Conservation (phyloP, 192 early-diverging fungal species). For the Podila epigama region DNA sequence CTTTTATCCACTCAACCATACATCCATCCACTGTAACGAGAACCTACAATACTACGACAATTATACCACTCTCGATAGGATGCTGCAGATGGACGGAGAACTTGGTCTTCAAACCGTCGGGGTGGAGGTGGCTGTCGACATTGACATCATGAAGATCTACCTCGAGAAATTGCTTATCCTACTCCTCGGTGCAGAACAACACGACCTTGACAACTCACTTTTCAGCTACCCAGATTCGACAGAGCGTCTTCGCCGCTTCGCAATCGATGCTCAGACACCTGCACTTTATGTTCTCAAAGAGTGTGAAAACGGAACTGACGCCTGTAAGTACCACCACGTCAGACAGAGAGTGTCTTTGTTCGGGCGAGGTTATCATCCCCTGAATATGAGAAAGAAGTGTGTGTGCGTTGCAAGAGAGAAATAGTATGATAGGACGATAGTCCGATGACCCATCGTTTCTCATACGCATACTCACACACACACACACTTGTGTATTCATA, state of each 20-base stretch:
- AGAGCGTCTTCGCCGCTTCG: constrained; percentile 78
- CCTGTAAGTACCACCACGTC: constrained; percentile 48
- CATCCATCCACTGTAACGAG: no score
- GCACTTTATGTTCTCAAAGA: constrained; percentile 86
- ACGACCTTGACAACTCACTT: constrained; percentile 66
- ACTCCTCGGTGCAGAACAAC: constrained; percentile 71
- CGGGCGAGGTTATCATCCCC: background rate
- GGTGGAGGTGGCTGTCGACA: constrained; percentile 30
- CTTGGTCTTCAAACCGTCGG: constrained; percentile 36
- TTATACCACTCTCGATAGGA: background rate
- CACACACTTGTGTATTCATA: no score
- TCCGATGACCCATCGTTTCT: no score
- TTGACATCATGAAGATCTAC: constrained; percentile 54
- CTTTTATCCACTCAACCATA: no score
- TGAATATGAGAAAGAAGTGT: no score
- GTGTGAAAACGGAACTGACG: constrained; percentile 56
- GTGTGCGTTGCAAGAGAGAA: no score
- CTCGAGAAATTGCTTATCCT: constrained; percentile 76
- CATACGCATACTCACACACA: no score
- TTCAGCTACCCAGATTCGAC: constrained; percentile 72
- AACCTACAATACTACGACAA: background rate
- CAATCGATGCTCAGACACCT: constrained; percentile 73
- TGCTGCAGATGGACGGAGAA: constrained; percentile 45
- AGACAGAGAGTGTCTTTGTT: no score
- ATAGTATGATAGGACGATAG: no score